Evolutionary conservation across 148 eudicot species (phyloP).

Genomic region (Dianthus caryophyllus): DNA sequence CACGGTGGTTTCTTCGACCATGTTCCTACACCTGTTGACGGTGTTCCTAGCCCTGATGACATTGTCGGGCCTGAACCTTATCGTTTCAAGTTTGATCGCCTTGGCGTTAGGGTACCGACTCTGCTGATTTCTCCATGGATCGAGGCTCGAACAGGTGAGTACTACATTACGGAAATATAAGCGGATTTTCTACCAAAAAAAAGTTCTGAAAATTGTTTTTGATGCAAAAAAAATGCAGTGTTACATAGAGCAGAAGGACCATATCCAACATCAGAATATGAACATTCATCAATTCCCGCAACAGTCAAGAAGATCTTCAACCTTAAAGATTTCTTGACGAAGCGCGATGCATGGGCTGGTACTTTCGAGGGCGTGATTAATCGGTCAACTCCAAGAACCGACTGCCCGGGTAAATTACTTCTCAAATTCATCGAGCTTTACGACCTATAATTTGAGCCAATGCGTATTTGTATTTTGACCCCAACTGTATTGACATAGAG

Average conservation of each 20-base stretch:
- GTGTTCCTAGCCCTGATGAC: constrained; percentile 73
- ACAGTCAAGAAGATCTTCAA: constrained; percentile 79
- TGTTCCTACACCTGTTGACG: constrained; percentile 58
- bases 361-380: constrained; percentile 56
- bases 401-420: constrained; percentile 60
- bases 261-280: constrained; percentile 53
- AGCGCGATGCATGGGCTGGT: constrained; percentile 80
- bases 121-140: constrained; percentile 78
- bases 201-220: too few relatives aligned
- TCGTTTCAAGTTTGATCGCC: constrained; percentile 57
- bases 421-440: too few relatives aligned
- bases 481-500: neutral
- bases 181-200: too few relatives aligned
- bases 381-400: constrained; percentile 57
- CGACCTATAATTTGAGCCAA: too few relatives aligned
- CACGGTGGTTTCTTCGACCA: constrained; percentile 90
- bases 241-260: constrained; percentile 75
- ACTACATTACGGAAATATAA: too few relatives aligned
- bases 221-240: constrained; percentile 38
- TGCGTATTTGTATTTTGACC: neutral
- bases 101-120: constrained; percentile 82
- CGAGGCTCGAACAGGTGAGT: constrained; percentile 60
- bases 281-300: constrained; percentile 75
- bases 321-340: constrained; percentile 60
- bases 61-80: constrained; percentile 59